Evolutionary conservation across 2,329 filamentous ascomycete species (phyloP).

Genomic region (Aspergillus cejpii): DNA sequence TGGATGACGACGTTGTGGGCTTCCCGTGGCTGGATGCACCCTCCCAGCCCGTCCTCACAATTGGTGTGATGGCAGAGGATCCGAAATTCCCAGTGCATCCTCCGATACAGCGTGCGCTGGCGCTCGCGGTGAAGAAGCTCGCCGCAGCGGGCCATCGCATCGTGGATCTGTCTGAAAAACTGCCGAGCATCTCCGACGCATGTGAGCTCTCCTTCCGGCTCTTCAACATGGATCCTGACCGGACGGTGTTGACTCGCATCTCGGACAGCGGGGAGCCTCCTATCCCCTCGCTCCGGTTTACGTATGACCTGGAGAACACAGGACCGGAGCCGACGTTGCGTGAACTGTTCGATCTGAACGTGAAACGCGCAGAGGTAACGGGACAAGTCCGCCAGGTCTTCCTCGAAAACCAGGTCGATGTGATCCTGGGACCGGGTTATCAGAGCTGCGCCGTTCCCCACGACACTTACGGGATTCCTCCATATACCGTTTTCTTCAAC

Average conservation of each 20-base stretch:
- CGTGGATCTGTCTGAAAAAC: slow-evolving; percentile 11
- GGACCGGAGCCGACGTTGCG: slow-evolving; percentile 14
- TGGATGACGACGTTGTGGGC: slow-evolving; percentile 11
- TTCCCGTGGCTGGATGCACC: slow-evolving; percentile 10
- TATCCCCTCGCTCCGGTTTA: slow-evolving; percentile 15
- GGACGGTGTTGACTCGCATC: slow-evolving; percentile 16
- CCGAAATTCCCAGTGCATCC: slow-evolving; percentile 18
- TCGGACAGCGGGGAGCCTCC: slow-evolving; percentile 14
- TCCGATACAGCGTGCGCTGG: slow-evolving; percentile 16
- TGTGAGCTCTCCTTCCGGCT: slow-evolving; percentile 13
- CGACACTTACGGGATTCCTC: slow-evolving; percentile 17
- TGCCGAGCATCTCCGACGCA: slow-evolving; percentile 7
- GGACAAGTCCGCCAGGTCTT: slow-evolving; percentile 13
- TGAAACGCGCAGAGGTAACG: slow-evolving; percentile 6
- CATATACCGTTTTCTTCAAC: slow-evolving; percentile 21
- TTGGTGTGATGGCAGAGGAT: slow-evolving; percentile 21
- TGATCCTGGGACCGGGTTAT: slow-evolving; percentile 18
- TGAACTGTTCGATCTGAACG: slow-evolving; percentile 18
- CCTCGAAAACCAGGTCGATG: slow-evolving; percentile 18
- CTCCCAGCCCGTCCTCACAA: slow-evolving; percentile 3
- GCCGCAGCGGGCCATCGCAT: slow-evolving; percentile 16
- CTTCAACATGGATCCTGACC: slow-evolving; percentile 21
- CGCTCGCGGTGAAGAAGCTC: slow-evolving; percentile 12
- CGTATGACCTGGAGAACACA: slow-evolving; percentile 7
- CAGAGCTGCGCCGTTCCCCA: slow-evolving; percentile 20